These are phyloP conservation scores for Arabidopsis lyrata DNA, from an alignment of 441 rosid genomes.

Conservation along the genomic window DNA sequence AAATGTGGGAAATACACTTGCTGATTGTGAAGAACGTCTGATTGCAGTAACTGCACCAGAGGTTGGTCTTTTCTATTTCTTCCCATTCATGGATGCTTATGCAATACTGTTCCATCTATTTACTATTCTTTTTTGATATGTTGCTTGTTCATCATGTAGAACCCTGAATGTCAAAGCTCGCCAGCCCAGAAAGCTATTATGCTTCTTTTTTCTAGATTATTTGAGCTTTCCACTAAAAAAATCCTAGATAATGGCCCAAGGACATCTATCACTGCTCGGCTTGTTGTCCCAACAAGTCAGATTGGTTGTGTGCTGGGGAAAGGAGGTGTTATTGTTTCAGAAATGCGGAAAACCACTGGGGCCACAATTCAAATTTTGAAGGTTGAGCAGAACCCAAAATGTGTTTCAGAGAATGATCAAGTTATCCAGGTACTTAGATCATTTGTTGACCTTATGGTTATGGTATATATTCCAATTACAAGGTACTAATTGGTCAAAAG, in stretches of 20 bases:
- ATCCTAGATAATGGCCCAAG: constrained; percentile 56
- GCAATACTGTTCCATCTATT: constrained; percentile 24
- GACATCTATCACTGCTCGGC: constrained; percentile 67
- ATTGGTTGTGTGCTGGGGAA: constrained; percentile 95
- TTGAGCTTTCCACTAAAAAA: constrained; percentile 66
- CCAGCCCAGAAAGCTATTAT: constrained; percentile 80
- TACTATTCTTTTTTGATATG: constrained; percentile 30
- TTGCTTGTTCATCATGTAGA: constrained; percentile 61
- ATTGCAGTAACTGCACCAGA: constrained; percentile 79
- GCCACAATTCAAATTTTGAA: constrained; percentile 63
- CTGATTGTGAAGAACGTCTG: constrained; percentile 81
- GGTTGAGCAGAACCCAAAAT: constrained; percentile 73
- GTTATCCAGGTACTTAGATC: constrained; percentile 76
- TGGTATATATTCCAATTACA: constrained; percentile 9
- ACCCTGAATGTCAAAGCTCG: constrained; percentile 64
- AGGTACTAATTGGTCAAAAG: constrained; percentile 14
- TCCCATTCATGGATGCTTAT: constrained; percentile 21
- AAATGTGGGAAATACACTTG: constrained; percentile 63
- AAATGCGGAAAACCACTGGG: constrained; percentile 79
- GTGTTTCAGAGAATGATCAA: constrained; percentile 69
- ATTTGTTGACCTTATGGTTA: constrained; percentile 24
- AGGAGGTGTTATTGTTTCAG: constrained; percentile 84
- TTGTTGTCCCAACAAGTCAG: constrained; percentile 78
- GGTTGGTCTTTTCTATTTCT: constrained; percentile 54
- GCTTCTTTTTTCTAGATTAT: constrained; percentile 73